These are phyloP conservation scores for Pyricularia pennisetigena DNA, from an alignment of 2,329 filamentous ascomycete genomes.

Conservation along the genomic window DNA sequence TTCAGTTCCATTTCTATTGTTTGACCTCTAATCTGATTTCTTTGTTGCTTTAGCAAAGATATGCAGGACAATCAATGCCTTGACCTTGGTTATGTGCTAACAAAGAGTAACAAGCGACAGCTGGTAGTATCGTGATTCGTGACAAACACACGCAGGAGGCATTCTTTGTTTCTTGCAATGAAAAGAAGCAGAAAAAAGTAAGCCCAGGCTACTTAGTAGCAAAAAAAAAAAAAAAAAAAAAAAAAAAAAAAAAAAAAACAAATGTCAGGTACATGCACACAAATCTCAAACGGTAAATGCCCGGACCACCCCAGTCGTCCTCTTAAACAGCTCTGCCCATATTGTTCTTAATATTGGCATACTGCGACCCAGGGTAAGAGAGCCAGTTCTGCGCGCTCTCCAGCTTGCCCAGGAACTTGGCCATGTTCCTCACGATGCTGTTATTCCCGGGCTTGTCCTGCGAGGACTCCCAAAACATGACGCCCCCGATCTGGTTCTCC, in stretches of 20 bases:
- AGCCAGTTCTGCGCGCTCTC: constrained; percentile 39
- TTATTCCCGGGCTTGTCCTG: constrained; percentile 51
- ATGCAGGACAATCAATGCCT: neutral
- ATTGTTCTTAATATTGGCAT: constrained; percentile 36
- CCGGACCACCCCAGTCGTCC: neutral
- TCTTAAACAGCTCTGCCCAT: neutral
- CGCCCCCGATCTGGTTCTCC: constrained; percentile 54
- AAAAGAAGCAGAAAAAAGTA: no score
- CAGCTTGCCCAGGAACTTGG: constrained; percentile 29
- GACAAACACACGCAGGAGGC: no score
- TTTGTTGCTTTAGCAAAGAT: neutral
- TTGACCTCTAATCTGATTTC: neutral
- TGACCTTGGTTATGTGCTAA: neutral
- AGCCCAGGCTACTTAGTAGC: neutral
- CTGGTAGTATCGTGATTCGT: neutral
- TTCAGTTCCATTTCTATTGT: neutral
- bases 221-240: no score
- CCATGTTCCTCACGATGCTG: constrained; percentile 47
- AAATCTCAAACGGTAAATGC: no score
- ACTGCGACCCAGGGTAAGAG: constrained; percentile 41
- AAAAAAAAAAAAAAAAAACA: neutral
- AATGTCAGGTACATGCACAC: neutral
- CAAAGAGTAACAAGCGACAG: neutral
- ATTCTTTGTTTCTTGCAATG: no score
- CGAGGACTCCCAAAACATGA: constrained; percentile 81